Base-by-base conservation (phyloP, 306 rosid genomes). In the Acacia melanoxylon region DNA sequence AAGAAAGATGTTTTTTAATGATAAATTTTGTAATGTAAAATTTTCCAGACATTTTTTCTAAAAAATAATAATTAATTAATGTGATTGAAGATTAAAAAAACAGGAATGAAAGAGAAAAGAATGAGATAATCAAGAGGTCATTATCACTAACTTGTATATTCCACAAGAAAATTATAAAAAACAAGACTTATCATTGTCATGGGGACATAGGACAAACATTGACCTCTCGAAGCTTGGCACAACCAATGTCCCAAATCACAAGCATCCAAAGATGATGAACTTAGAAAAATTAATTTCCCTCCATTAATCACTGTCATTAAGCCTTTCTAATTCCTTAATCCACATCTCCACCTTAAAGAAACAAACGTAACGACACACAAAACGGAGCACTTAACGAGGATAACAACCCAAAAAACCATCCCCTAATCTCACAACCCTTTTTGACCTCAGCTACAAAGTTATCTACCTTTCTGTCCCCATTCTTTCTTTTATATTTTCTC, bases 371-470 rank as follows among this genome's bases (percentile, higher is more conserved):
- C 52, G 88, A 84, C 88, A 82, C 10, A 73, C 25, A 65, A 82
- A 85, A 85, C 88, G 90, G 85, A 79, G 85, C 40, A 82, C 76
- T 88, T 77, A 72, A 87, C 78, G 85, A 82, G 81, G 86, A 87
- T 87, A 82, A 79, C 72, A 81, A 82, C 88, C 86, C n/a, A 20
- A 56, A 80, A 75, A 68, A 54, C 14, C 29, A 58, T 59, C 78
- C 19, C 25, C 6, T 10, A 6, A 33, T 15, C 61, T 16, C 52
- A 4, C 6, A 4, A 10, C 49, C 76, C 61, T 52, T 74, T 65
- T 84, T 81, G 8, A 16, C 76, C 68, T 76, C 68, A 29, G 69
- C 85, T 79, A 61, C 88, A 87, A 87, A 87, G 90, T 82, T 46
- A 85, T 87, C 74, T 67, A 73, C 83, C 90, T 87, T 87, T 87